Conservation (phyloP, 2,329 filamentous ascomycete genomes). For the Colletotrichum sp. region DNA sequence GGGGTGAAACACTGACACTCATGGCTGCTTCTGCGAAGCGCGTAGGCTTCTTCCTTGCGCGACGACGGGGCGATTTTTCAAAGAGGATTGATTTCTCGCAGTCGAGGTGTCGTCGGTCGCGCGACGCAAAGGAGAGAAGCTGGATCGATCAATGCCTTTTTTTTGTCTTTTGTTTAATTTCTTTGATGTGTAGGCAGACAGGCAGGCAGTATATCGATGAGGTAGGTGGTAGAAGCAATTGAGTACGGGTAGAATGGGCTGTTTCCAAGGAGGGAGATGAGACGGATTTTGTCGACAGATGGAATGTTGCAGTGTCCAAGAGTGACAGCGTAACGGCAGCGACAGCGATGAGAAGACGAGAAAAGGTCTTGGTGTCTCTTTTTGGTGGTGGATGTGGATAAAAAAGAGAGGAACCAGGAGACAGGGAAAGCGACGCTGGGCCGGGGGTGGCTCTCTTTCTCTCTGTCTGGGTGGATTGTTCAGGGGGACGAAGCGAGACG, state of each 20-base stretch:
- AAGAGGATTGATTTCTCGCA: neutral
- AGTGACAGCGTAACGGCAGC: neutral
- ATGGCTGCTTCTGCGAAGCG: conserved; percentile 38
- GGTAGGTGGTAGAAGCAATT: conserved; percentile 12
- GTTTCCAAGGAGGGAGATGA: neutral
- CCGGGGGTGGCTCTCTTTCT: neutral
- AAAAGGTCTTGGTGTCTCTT: conserved; percentile 6
- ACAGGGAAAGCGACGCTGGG: neutral
- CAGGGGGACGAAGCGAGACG: conserved; percentile 10
- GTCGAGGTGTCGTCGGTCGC: neutral
- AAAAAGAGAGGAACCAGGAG: neutral
- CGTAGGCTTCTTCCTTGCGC: conserved; percentile 24
- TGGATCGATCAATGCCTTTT: neutral
- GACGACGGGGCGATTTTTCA: neutral
- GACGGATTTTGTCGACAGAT: neutral
- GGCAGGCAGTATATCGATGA: neutral
- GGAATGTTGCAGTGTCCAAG: neutral
- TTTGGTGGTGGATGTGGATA: neutral
- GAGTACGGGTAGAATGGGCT: conserved; percentile 20
- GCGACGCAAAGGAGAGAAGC: neutral
- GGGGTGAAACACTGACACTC: conserved; percentile 52
- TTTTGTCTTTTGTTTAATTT: neutral
- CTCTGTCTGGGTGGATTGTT: neutral
- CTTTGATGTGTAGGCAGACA: neutral
- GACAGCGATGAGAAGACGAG: neutral